Evolutionary conservation across 1,284 basidiomycete genomes (phyloP), one percentile per base, ranked within the genome.

Genomic region (Naganishia liquefaciens): DNA sequence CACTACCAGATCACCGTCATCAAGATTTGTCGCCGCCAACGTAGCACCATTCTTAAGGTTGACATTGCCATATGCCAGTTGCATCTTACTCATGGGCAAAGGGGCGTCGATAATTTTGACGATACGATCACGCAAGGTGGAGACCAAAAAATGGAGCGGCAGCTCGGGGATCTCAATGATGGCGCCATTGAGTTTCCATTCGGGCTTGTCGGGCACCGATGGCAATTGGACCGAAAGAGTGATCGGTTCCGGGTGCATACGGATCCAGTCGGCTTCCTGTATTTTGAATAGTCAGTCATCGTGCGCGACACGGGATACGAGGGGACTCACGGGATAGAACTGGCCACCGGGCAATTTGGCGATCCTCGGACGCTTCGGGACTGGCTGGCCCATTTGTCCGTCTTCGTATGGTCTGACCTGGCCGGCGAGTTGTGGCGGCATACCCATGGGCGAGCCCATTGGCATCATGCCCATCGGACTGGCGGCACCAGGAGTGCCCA

Each of bases 181-280:
- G 57, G 82, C 82, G 0, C 93, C 93, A 72, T 95, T 86, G 63
- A 96, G 83, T 73, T 93, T 92, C 90, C 89, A 94, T 77, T 94
- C 92, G 0, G 92, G 87, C 76, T 89, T 91, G 42, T 87, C 85
- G 1, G 86, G 78, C 73, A 93, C 88, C 50, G 70, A 65, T 1
- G 93, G 92, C 65, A 97, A 82, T 75, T 93, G 90, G 5, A 96
- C 83, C 44, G 84, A 82, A 33, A 97, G 82, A 13, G 88, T 87
- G 72, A 96, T 90, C 10, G 93, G 88, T 70, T 93, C 87, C 40
- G 91, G 90, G 77, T 96, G 91, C 82, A 91, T 85, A 54, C 82
- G 83, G 71, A 91, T 85, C 93, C 93, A 96, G 75, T 93, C 90
- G 64, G 75, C 72, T 68, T 82, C 81, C 68, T 75, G 66, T 23